Evolutionary conservation across 495 filamentous ascomycete species (phyloP), one percentile per base, ranked within the genome.

Genomic region (Bacidia gigantensis): DNA sequence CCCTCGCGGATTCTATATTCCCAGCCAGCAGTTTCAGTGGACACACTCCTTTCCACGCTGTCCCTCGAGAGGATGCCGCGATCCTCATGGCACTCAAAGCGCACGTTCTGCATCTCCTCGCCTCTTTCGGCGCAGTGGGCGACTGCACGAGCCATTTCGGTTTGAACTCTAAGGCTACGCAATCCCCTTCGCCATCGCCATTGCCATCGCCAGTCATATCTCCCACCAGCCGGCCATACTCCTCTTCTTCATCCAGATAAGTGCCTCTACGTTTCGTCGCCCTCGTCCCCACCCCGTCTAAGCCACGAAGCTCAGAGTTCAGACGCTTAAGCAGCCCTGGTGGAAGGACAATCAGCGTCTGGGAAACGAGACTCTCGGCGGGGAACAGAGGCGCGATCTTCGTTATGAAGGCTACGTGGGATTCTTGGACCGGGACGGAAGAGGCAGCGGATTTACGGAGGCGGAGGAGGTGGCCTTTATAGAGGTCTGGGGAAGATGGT

Each of bases 121-220:
- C 75, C 3, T 66, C 57, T 0, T 58, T 3, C 1, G 88, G 89
- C 0, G 89, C 89, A 22, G 78, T 79, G 1, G 85, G 87, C 0
- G 86, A 92, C 56, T 90, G 89, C 3, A 73, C 62, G 1, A 96
- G 77, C 92, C 92, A 98, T 65, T 98, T 98, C 3, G 90, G 88
- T 60, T 98, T 98, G 58, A 97, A 80, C 64, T 98, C 86, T 0
- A 72, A 65, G 25, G 26, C 20, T 3, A n/a, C n/a, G n/a, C n/a
- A n/a, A n/a, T 12, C 25, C 25, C 26, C 45, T 3, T n/a, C 25
- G 9, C 25, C 45, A 10, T 20, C n/a, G n/a, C n/a, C n/a, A n/a
- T n/a, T n/a, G n/a, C n/a, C 45, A 17, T 47, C 45, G 20, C 9
- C 25, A 3, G 73, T 80, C 89, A 97, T 95, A 58, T 95, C 85